Conservation (phyloP, 73 alveolate genomes). For the Tetrahymena elliotti region DNA sequence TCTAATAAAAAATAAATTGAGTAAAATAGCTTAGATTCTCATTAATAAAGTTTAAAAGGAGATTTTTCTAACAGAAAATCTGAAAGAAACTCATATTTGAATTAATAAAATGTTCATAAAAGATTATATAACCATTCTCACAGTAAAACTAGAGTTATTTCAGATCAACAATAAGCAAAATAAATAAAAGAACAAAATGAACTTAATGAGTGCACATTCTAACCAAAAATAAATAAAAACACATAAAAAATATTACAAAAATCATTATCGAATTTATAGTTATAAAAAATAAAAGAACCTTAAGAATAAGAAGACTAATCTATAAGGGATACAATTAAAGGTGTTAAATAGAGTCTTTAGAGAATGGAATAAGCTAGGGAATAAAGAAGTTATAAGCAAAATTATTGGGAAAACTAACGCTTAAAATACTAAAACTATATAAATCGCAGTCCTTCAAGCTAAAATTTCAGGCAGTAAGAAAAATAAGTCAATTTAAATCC, state of each 20-base stretch:
- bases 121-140: background rate
- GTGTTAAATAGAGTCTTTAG: constrained; percentile 3
- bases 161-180: background rate
- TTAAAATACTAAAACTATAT: background rate
- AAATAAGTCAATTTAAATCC: background rate
- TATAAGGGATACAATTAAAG: constrained; percentile 1
- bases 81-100: background rate
- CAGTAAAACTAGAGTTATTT: background rate
- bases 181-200: background rate
- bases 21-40: background rate
- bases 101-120: background rate
- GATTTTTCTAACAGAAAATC: background rate
- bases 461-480: background rate
- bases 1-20: too few relatives aligned
- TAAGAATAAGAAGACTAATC: background rate
- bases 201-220: background rate
- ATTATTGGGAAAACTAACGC: constrained; percentile 10
- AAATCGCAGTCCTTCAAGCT: background rate
- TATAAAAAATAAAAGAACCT: background rate
- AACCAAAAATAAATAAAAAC: background rate
- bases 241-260: background rate
- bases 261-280: background rate
- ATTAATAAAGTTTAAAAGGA: background rate
- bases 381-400: constrained; percentile 7
- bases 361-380: constrained; percentile 28